Conservation (phyloP, 352 stramenopile species). For the Phytophthora aleatoria region DNA sequence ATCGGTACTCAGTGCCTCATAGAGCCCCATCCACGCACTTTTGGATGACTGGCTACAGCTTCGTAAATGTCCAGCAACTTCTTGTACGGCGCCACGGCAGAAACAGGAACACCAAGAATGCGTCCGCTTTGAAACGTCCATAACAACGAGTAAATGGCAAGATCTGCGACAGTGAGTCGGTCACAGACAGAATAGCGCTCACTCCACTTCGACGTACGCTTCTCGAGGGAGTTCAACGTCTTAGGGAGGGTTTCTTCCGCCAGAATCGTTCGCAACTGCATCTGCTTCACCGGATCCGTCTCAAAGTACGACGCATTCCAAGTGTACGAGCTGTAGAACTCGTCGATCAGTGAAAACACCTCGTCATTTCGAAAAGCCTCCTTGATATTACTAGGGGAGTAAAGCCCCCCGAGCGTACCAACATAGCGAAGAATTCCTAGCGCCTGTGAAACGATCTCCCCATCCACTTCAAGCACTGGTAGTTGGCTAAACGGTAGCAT, state of each 20-base stretch:
- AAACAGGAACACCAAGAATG: conserved; percentile 33
- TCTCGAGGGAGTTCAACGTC: conserved; percentile 46
- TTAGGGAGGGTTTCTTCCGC: conserved; percentile 41
- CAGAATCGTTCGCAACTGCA: conserved; percentile 28
- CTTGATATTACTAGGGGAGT: conserved; percentile 37
- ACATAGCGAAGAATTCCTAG: conserved; percentile 64
- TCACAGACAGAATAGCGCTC: conserved; percentile 34
- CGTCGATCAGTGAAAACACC: conserved; percentile 47
- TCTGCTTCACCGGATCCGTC: conserved; percentile 32
- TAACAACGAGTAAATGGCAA: conserved; percentile 56
- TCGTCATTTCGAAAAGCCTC: conserved; percentile 46
- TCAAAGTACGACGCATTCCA: conserved; percentile 42
- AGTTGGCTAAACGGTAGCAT: conserved; percentile 50
- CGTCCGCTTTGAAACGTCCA: conserved; percentile 42
- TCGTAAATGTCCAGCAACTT: conserved; percentile 41
- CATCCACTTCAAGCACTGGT: conserved; percentile 50
- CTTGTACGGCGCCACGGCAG: conserved; percentile 35
- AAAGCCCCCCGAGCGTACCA: conserved; percentile 53
- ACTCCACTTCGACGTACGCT: conserved; percentile 36
- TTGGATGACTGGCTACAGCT: conserved; percentile 38
- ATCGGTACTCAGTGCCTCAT: neutral
- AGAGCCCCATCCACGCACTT: conserved; percentile 47
- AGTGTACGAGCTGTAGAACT: conserved; percentile 38
- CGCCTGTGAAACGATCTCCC: conserved; percentile 48
- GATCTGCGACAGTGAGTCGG: conserved; percentile 50